Evolutionary conservation across 2,329 filamentous ascomycete genomes (phyloP).

Genomic region (Tolypocladium inflatum): DNA sequence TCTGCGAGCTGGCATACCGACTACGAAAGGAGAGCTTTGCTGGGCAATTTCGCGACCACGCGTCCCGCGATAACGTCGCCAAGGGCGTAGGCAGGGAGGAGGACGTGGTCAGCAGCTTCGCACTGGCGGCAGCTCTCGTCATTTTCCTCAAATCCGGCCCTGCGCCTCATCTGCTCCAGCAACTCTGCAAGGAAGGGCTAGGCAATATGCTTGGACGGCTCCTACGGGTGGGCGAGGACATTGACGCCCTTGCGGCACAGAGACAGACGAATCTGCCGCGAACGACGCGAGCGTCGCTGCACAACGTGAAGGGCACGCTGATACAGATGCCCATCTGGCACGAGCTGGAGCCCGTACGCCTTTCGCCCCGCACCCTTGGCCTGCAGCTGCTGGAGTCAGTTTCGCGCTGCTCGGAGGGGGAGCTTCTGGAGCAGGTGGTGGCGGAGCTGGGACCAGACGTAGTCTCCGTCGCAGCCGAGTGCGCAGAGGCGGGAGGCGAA

Average conservation of each 20-base stretch:
- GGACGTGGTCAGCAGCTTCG: conserved; percentile 53
- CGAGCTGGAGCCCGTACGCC: conserved; percentile 30
- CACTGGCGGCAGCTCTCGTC: conserved; percentile 53
- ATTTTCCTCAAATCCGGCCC: conserved; percentile 52
- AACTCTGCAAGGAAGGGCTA: conserved; percentile 45
- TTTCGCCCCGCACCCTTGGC: conserved; percentile 56
- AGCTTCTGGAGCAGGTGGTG: conserved; percentile 17
- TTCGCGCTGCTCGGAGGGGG: conserved; percentile 16
- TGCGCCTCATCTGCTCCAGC: conserved; percentile 48
- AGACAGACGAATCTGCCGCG: conserved; percentile 61
- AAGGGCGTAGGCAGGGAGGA: conserved; percentile 48
- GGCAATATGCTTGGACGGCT: conserved; percentile 46
- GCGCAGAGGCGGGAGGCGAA: conserved; percentile 7
- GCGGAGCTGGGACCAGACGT: conserved; percentile 18
- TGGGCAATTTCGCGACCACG: conserved; percentile 64
- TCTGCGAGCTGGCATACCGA: conserved; percentile 51
- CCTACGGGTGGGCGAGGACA: conserved; percentile 42
- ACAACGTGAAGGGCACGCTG: conserved; percentile 43
- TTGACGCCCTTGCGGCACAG: conserved; percentile 52
- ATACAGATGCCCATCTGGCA: conserved; percentile 51
- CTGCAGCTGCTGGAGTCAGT: conserved; percentile 51
- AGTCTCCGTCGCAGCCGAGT: conserved; percentile 11
- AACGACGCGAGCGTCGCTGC: conserved; percentile 47
- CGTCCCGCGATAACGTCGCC: conserved; percentile 60
- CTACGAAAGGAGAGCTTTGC: conserved; percentile 54